Evolutionary conservation across 129 eudicot genomes (phyloP), one percentile per base, ranked within the genome.

Genomic region (Ambrosia artemisiifolia): DNA sequence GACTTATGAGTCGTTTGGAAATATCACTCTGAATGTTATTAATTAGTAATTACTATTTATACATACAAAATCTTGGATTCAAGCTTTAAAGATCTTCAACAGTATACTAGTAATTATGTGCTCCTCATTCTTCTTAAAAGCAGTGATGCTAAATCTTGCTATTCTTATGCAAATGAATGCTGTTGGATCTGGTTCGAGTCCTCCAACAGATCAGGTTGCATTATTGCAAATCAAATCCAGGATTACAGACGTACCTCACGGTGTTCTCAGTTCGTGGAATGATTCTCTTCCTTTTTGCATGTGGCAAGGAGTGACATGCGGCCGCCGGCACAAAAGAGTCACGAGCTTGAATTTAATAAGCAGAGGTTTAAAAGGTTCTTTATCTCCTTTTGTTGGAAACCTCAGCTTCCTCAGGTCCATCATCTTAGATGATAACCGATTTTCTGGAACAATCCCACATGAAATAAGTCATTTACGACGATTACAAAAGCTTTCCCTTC

Each of bases 301-400:
- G 28, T 24, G 28, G 28, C 28, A 24, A 24, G 28, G 28, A 32
- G 69, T 76, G 11, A 57, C 75, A 30, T 67, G 80, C 3, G 61
- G 68, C 32, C 60, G 13, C 7, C 60, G 69, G 6, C 77, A 72
- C 48, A 59, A 60, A 46, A 72, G 77, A 62, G 80, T 73, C 44
- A 74, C 76, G 28, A 16, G 24, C 7, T 61, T 76, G 14, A 34
- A 56, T 32, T 32, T 76, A 18, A 1, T 51, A 11, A 1, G 3
- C n/a, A 46, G 2, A 6, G 50, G 60, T 13, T 16, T 76, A 13
- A 46, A 24, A 13, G 81, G 81, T 50, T 60, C 69, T 34, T 62
- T 71, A 28, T 78, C 82, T 14, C 82, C 82, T 53, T 19, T 40
- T 48, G 1, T 78, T 36, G 73, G 82, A 0, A 78, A 78, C 60